These are phyloP conservation scores for Davidsoniella neocaledoniae DNA, from an alignment of 2,329 filamentous ascomycete species.

Conservation along the genomic window DNA sequence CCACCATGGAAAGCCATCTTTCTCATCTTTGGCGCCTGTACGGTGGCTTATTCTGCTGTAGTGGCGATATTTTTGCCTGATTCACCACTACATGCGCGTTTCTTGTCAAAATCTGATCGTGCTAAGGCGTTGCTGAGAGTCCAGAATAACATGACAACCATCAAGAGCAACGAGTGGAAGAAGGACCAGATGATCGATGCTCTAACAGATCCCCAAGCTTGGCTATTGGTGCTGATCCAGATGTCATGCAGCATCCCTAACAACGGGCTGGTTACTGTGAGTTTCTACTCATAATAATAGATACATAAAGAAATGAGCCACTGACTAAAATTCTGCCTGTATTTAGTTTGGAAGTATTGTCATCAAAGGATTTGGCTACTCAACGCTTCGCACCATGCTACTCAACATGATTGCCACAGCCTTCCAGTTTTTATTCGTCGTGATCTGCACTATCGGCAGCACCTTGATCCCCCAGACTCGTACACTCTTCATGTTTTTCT, in stretches of 20 bases:
- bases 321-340: slow-evolving; percentile 12
- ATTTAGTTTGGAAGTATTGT: slow-evolving; percentile 17
- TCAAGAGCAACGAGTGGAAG: slow-evolving; percentile 17
- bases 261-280: slow-evolving; percentile 17
- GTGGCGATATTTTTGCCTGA: slow-evolving; percentile 44
- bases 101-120: slow-evolving; percentile 16
- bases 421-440: slow-evolving; percentile 16
- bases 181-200: slow-evolving; percentile 19
- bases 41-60: slow-evolving; percentile 32
- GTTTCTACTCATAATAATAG: not conserved
- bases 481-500: slow-evolving; percentile 17
- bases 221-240: slow-evolving; percentile 17
- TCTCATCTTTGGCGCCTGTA: slow-evolving; percentile 39
- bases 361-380: slow-evolving; percentile 15
- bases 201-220: slow-evolving; percentile 16
- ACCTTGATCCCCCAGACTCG: slow-evolving; percentile 16
- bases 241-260: slow-evolving; percentile 19
- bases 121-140: slow-evolving; percentile 19
- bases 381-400: slow-evolving; percentile 12
- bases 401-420: slow-evolving; percentile 12
- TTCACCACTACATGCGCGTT: slow-evolving; percentile 18
- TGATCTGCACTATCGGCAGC: slow-evolving; percentile 15
- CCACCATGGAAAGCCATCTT: slow-evolving; percentile 40
- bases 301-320: not conserved
- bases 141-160: slow-evolving; percentile 17